Evolutionary conservation across 257 asterid genomes (phyloP).

Genomic region (Nyctanthes arbortristis): DNA sequence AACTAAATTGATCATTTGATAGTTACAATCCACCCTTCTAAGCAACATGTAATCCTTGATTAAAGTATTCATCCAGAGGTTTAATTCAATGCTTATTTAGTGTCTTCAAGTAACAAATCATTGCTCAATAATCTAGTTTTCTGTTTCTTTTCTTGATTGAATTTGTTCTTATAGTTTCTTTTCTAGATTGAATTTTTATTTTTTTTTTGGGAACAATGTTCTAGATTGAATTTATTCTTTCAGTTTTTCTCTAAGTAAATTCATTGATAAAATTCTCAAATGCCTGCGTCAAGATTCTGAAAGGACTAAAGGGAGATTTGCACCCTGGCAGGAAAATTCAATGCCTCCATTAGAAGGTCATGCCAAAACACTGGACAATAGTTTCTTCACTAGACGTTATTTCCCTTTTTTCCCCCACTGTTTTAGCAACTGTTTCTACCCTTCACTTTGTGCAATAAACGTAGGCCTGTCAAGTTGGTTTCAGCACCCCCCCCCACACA

Average conservation of each 20-base stretch:
- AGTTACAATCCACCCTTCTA: not conserved
- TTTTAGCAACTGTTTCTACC: not conserved
- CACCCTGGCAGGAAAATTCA: not conserved
- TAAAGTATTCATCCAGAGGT: not conserved
- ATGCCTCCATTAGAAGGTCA: constrained; percentile 13
- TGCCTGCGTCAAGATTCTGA: constrained; percentile 16
- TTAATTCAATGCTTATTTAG: not conserved
- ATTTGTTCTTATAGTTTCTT: no score
- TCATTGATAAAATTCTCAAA: constrained; percentile 5
- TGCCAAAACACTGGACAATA: not conserved
- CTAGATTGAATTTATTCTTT: not conserved
- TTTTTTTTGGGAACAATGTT: no score
- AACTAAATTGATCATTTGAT: not conserved
- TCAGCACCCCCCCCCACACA: no score
- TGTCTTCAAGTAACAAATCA: not conserved
- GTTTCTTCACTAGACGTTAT: not conserved
- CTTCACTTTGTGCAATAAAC: not conserved
- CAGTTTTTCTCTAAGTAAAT: not conserved
- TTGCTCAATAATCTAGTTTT: not conserved
- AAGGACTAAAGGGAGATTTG: constrained; percentile 15
- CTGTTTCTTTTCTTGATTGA: no score
- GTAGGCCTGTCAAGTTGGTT: no score
- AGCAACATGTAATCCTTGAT: not conserved
- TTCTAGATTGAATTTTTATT: no score
- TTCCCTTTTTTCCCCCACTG: not conserved